Percentiles rank a stretch among this genome's conserved stretches.
These are phyloP conservation scores for Cordyceps fumosorosea DNA, from an alignment of 2,329 filamentous ascomycete genomes.

Conservation along the genomic window DNA sequence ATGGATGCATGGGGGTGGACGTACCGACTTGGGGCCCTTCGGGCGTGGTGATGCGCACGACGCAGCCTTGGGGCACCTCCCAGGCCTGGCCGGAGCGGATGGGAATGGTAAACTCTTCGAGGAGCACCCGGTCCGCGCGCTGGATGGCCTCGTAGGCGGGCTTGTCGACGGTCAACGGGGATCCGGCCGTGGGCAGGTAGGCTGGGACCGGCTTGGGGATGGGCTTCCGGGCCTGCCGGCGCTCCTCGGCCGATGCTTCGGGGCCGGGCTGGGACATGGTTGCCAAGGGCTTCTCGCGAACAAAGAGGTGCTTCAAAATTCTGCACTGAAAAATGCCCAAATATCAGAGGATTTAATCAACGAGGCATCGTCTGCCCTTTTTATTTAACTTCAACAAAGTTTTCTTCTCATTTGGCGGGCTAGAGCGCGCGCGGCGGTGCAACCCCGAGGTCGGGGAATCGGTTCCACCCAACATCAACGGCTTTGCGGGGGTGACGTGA, in stretches of 20 bases:
- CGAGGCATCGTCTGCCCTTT: neutral
- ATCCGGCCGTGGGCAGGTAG: conserved; percentile 38
- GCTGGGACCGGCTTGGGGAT: conserved; percentile 44
- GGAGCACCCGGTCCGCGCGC: conserved; percentile 32
- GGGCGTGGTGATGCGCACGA: conserved; percentile 69
- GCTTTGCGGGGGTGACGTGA: neutral
- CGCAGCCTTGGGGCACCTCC: conserved; percentile 59
- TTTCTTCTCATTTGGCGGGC: neutral
- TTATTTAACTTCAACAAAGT: neutral
- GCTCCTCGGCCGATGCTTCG: conserved; percentile 24
- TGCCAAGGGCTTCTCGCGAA: neutral
- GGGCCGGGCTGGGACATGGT: conserved; percentile 9
- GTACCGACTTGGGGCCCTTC: conserved; percentile 67
- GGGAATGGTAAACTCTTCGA: conserved; percentile 55
- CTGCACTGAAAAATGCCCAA: too few species aligned
- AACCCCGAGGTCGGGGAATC: conserved; percentile 4
- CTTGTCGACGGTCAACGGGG: conserved; percentile 38
- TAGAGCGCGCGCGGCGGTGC: neutral
- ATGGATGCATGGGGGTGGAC: conserved; percentile 1
- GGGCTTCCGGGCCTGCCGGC: conserved; percentile 36
- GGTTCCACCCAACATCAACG: conserved; percentile 2
- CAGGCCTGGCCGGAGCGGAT: conserved; percentile 70
- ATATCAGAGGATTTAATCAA: neutral
- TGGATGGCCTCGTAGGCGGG: conserved; percentile 56
- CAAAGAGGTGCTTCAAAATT: neutral